These are phyloP conservation scores for Trichoderma sp. DNA, from an alignment of 2,329 filamentous ascomycete genomes.

Conservation along the genomic window DNA sequence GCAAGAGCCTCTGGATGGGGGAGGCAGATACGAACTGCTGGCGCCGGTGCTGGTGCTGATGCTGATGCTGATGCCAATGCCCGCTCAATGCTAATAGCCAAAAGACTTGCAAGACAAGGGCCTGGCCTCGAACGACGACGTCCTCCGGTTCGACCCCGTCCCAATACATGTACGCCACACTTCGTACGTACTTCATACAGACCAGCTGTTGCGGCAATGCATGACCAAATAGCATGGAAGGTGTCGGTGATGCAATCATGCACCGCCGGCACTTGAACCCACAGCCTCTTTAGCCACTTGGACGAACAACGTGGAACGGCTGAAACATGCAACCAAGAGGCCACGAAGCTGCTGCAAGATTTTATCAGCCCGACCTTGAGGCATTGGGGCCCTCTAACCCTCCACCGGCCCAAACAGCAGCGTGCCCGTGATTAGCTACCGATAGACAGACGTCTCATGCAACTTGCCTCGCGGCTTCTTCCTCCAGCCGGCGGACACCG, in stretches of 20 bases:
- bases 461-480: constrained; percentile 7
- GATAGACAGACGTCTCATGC: constrained; percentile 4
- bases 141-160: too few relatives aligned
- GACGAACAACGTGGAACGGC: constrained; percentile 8
- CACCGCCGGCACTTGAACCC: constrained; percentile 19
- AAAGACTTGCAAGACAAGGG: neutral
- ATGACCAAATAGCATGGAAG: constrained; percentile 10
- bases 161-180: too few relatives aligned
- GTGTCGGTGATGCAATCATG: constrained; percentile 12
- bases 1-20: neutral
- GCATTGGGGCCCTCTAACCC: constrained; percentile 10
- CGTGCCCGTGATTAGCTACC: constrained; percentile 21
- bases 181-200: neutral
- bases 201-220: neutral
- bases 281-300: constrained; percentile 6
- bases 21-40: neutral
- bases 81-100: neutral
- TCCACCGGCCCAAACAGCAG: neutral
- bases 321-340: constrained; percentile 17
- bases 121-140: neutral
- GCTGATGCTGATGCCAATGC: neutral
- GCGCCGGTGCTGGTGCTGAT: neutral
- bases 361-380: neutral
- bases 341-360: constrained; percentile 17
- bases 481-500: constrained; percentile 5